Percentiles rank a stretch among this genome's conserved stretches.
Evolutionary conservation across 805 yeast species (phyloP).

Genomic region (Candida xiaguanensis): DNA sequence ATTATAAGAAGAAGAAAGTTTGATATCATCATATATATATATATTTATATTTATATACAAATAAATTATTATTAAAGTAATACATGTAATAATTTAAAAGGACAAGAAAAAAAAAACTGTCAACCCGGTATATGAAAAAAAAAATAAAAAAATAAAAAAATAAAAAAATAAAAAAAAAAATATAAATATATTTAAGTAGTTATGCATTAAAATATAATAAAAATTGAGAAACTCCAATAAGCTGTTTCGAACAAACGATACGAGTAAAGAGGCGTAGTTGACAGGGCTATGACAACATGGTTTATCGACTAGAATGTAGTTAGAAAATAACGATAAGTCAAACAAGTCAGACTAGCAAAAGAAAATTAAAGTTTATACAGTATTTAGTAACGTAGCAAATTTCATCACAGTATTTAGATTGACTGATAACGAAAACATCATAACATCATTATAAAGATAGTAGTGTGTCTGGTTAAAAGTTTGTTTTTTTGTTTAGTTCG

Average conservation of each 20-base stretch:
- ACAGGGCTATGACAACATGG: background rate
- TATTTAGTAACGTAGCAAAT: too few relatives aligned
- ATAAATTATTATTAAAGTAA: background rate
- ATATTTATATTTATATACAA: too few relatives aligned
- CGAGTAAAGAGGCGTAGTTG: background rate
- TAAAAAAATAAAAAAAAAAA: constrained; percentile 1
- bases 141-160: background rate
- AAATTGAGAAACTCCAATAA: background rate
- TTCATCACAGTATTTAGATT: too few relatives aligned
- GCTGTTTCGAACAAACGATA: background rate
- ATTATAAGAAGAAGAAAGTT: too few relatives aligned
- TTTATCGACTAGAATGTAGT: too few relatives aligned
- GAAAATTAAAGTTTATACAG: too few relatives aligned
- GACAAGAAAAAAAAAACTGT: constrained; percentile 2
- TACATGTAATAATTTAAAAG: background rate
- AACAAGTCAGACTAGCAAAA: too few relatives aligned
- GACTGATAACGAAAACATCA: too few relatives aligned
- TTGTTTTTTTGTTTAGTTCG: background rate
- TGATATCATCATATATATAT: too few relatives aligned
- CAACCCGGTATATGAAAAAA: constrained; percentile 1
- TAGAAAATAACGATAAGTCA: background rate
- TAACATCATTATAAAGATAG: background rate
- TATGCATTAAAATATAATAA: background rate
- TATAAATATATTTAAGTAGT: background rate
- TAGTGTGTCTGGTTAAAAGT: background rate